A percentile compares a stretch with the other conserved stretches of the same genome.
phyloP scores from a whole-genome alignment of 345 rosid genomes.

The Brassica cretica region DNA sequence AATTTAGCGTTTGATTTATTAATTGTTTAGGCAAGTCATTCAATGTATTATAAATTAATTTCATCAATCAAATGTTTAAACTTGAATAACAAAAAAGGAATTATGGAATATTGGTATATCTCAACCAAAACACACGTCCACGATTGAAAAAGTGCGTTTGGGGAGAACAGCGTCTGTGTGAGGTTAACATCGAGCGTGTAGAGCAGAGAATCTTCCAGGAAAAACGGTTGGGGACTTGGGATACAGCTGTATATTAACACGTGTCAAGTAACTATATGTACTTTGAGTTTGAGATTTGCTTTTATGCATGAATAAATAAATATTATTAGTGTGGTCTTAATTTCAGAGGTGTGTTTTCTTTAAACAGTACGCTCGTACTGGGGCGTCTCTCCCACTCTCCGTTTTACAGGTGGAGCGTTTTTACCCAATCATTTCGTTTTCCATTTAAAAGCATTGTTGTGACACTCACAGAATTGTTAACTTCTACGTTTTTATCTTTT shows the following conservation, averaged over 20 bases:
- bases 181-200: constrained; percentile 46
- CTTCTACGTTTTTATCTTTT: constrained; percentile 17
- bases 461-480: constrained; percentile 21
- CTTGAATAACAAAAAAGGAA: background rate
- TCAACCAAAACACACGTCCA: constrained; percentile 1
- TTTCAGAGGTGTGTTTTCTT: constrained; percentile 26
- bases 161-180: constrained; percentile 40
- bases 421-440: constrained; percentile 41
- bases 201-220: constrained; percentile 57
- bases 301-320: background rate
- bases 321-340: background rate
- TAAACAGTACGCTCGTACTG: constrained; percentile 28
- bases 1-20: constrained; percentile 11
- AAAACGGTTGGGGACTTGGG: constrained; percentile 71
- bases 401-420: constrained; percentile 35
- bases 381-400: constrained; percentile 55
- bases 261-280: constrained; percentile 51
- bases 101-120: background rate
- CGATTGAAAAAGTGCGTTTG: constrained; percentile 31
- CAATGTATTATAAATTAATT: background rate
- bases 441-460: constrained; percentile 7
- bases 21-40: background rate
- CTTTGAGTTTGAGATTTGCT: constrained; percentile 27
- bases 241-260: constrained; percentile 86
- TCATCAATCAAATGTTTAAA: constrained; percentile 1